Evolutionary conservation across 176 grass and related monocot species (phyloP).

Genomic region (Ensete ventricosum): DNA sequence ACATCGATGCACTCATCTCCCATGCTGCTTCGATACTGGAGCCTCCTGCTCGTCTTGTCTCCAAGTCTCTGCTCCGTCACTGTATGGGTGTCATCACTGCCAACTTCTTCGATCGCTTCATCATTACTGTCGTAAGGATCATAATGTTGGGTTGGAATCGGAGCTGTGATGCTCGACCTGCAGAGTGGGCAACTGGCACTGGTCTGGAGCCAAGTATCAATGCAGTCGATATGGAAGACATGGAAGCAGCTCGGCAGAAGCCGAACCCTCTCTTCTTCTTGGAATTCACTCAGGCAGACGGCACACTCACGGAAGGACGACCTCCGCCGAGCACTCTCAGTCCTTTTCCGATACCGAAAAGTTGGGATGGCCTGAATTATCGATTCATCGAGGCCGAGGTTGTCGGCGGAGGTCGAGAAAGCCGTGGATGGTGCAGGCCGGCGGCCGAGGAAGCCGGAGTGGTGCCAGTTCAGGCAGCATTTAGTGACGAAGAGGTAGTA

Average conservation of each 20-base stretch:
- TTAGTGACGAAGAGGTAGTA: constrained; percentile 12
- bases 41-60: not conserved
- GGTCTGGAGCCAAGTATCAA: constrained; percentile 11
- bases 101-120: not conserved
- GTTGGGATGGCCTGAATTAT: not conserved
- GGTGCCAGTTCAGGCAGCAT: constrained; percentile 3
- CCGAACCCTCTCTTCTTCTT: constrained; percentile 4
- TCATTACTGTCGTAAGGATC: not conserved
- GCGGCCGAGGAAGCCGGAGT: not conserved
- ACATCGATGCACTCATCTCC: not conserved
- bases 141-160: not conserved
- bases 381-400: not conserved
- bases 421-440: not conserved
- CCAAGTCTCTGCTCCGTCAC: too few species aligned
- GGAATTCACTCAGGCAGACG: constrained; percentile 14
- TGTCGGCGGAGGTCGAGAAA: not conserved
- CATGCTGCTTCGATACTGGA: not conserved
- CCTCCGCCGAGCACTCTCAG: not conserved
- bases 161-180: not conserved
- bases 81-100: too few species aligned
- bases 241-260: constrained; percentile 2
- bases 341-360: not conserved
- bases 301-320: not conserved
- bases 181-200: constrained; percentile 13
- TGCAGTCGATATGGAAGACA: constrained; percentile 18